Evolutionary conservation across 495 filamentous ascomycete genomes (phyloP), one percentile per base, ranked within the genome.

Genomic region (Penicillium fimorum): DNA sequence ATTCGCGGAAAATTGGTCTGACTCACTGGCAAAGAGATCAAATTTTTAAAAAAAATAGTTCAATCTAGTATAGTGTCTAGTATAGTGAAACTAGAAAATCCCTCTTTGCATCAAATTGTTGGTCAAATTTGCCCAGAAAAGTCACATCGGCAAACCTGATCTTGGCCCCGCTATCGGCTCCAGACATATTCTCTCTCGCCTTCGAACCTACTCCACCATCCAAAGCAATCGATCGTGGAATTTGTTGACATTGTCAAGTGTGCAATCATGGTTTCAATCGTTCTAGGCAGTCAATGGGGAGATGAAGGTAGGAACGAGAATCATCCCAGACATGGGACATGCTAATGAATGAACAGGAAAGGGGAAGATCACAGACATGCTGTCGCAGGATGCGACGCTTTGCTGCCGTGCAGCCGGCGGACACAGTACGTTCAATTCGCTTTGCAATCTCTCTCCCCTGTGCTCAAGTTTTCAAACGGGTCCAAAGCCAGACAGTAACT

Each of bases 301-400:
- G 87, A 89, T 75, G 87, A 90, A 77, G 87, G 75, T 77, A 49
- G 25, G 47, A 38, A 20, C 20, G 15, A 32, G 24, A 38, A 15
- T 13, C 12, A n/a, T 40, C 38, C 20, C 13, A 46, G 42, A 17
- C 33, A 27, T 41, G 10, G 11, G 29, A 20, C 25, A 54, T 33
- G 50, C 33, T 62, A 49, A 66, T 35, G 13, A 25, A 41, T 18
- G 40, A 29, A 62, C 50, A 78, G 75, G 83, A 52, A 87, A 90
- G 76, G 87, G 87, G 56, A 90, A 89, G 66, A 79, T 89, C 30
- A 82, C 84, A 56, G 86, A 89, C 66, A 80, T 87, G 61, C 79
- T 88, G 58, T 81, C 79, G 65, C 78, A 81, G 58, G 64, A 78
- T 38, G 76, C 75, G 48, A 77, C 82, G 44, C 72, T 88, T 53